Percentiles rank a stretch among this genome's conserved stretches.
phyloP scores from a whole-genome alignment of 2,329 filamentous ascomycete genomes.

The Pseudonectria buxi region DNA sequence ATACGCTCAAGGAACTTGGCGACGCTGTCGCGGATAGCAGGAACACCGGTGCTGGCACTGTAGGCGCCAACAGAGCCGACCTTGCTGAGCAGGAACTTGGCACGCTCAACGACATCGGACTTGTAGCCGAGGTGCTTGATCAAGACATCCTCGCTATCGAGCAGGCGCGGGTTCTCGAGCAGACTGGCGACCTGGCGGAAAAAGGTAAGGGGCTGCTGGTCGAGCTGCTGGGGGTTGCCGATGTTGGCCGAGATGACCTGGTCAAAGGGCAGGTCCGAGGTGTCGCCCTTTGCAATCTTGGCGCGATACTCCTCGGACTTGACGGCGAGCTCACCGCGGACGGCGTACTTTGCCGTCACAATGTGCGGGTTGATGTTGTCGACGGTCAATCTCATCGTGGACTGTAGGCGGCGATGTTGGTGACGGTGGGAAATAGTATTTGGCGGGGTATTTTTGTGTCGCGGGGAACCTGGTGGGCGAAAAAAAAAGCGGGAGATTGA shows the following conservation, averaged over 20 bases:
- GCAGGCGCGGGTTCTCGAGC: conserved; percentile 78
- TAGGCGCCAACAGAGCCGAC: conserved; percentile 93
- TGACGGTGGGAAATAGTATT: conserved; percentile 16
- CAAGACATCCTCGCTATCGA: conserved; percentile 78
- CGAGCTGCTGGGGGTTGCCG: conserved; percentile 96
- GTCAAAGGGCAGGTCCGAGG: conserved; percentile 65
- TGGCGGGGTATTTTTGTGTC: conserved; percentile 15
- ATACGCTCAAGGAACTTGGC: conserved; percentile 85
- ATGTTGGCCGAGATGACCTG: conserved; percentile 96
- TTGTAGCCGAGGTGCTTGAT: conserved; percentile 75
- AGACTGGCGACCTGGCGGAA: conserved; percentile 94
- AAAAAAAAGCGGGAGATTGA: neutral
- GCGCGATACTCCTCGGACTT: conserved; percentile 88
- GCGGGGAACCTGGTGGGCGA: too few species aligned
- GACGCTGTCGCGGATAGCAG: conserved; percentile 79
- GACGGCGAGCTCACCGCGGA: conserved; percentile 90
- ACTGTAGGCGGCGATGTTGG: conserved; percentile 19
- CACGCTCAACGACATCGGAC: conserved; percentile 78
- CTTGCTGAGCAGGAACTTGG: conserved; percentile 70
- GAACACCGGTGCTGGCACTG: conserved; percentile 85
- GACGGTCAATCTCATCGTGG: conserved; percentile 53
- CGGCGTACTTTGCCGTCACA: conserved; percentile 85
- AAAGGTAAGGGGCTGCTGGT: conserved; percentile 98
- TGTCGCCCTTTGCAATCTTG: conserved; percentile 54
- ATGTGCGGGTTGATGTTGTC: conserved; percentile 92